Base-by-base conservation (phyloP, 805 yeast species). In the Wickerhamiella parazyma region DNA sequence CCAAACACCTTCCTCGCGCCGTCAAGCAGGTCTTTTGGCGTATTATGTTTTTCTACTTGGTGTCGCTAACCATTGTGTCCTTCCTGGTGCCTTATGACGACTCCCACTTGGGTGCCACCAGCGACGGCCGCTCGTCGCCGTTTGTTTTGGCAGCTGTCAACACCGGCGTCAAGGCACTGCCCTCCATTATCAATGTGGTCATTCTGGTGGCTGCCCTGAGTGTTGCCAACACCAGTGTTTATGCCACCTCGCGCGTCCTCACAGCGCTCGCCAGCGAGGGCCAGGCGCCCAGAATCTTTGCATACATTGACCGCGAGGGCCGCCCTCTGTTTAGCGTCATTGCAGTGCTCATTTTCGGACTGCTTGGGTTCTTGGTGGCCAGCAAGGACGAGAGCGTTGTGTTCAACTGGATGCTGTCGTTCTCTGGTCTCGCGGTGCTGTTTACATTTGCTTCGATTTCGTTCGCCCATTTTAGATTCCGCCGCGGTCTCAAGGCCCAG, bases 1-100 rank as follows among this genome's bases (percentile, higher is more conserved):
- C 80, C 53, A 65, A 64, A 39, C 60, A 78, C 10, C 67, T 78
- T 44, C 84, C 84, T 36, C 68, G 69, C 45, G 83, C 85, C 37
- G 72, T 77, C 45, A 78, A 78, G 58, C 83, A 79, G 59, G 80
- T 78, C 1, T 78, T 80, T 60, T 78, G 84, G 83, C 67, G 85
- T 62, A 77, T 79, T 45, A 60, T 76, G 26, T 61, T 76, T 49
- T 77, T 79, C 55, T 80, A 80, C 60, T 65, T 80, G 55, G 58
- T 65, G 14, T 64, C 72, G 50, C 70, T 58, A 57, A 76, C 59
- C 49, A 67, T 68, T 52, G 70, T 64, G 53, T 76, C 81, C 36
- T 73, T 79, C 51, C 63, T 80, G 49, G 85, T 80, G 25, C 83
- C 83, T 11, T 76, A 66, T 53, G 62, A 64, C 44, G 71, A 71